Evolutionary conservation across 208 protist genomes (phyloP).

Genomic region (Polymyxa betae): DNA sequence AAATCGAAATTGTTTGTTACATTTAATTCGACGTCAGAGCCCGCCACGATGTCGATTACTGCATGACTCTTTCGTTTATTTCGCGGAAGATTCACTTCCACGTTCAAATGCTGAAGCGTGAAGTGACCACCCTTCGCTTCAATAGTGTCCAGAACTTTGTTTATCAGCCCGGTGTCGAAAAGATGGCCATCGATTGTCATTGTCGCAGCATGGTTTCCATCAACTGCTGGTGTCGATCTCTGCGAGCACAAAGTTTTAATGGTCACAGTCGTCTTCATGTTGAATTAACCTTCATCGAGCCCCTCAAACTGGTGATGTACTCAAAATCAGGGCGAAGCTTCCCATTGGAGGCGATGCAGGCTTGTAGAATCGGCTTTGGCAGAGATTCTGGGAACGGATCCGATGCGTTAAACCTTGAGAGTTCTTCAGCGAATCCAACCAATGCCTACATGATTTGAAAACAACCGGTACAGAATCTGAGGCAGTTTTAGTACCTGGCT

Average conservation of each 20-base stretch:
- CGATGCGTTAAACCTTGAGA: background rate
- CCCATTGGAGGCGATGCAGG: constrained; percentile 32
- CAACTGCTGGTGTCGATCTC: background rate
- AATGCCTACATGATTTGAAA: background rate
- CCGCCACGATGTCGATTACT: constrained; percentile 6
- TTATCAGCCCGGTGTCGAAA: constrained; percentile 55
- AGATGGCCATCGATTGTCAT: constrained; percentile 36
- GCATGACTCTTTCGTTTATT: constrained; percentile 3
- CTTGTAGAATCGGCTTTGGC: background rate
- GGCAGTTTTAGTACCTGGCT: background rate
- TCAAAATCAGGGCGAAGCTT: background rate
- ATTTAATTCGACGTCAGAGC: background rate
- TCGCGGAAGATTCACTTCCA: background rate
- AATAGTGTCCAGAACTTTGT: constrained; percentile 41
- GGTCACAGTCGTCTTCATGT: background rate
- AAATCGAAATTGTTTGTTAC: background rate
- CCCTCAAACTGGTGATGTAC: constrained; percentile 4
- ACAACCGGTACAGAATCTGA: background rate
- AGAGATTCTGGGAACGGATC: background rate
- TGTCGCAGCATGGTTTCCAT: background rate
- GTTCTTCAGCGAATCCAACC: background rate
- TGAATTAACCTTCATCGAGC: background rate
- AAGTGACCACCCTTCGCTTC: background rate
- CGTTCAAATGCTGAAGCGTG: background rate
- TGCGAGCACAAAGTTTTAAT: background rate